Conservation (phyloP, 1,139 yeast genomes). For the Zygosaccharomyces pseudobailii region DNA sequence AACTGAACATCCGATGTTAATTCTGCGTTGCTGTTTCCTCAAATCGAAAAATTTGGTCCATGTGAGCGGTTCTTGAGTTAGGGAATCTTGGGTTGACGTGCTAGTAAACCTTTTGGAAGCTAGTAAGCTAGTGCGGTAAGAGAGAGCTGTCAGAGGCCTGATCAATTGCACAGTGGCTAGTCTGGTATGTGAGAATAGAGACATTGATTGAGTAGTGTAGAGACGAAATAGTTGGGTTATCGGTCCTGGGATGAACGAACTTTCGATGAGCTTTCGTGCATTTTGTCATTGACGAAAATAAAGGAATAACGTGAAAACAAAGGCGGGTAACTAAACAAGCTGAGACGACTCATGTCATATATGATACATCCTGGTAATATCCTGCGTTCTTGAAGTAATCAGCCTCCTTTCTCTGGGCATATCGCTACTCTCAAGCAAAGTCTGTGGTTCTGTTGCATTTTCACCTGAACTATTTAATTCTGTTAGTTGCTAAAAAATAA, state of each 20-base stretch:
- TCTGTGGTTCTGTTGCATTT: too few relatives aligned
- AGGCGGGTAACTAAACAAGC: too few relatives aligned
- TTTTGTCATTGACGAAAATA: background rate
- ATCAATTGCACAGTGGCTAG: background rate
- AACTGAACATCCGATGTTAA: constrained; percentile 63
- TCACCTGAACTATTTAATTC: too few relatives aligned
- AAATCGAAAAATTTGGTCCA: constrained; percentile 81
- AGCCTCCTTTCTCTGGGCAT: too few relatives aligned
- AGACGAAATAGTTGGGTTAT: background rate
- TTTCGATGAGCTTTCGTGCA: background rate
- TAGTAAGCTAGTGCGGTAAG: background rate
- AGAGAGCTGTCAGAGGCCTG: background rate
- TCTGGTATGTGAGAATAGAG: background rate
- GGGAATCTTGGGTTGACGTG: background rate
- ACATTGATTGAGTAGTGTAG: background rate
- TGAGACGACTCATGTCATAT: too few relatives aligned
- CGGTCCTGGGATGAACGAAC: background rate
- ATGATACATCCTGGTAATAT: too few relatives aligned
- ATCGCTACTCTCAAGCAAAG: too few relatives aligned
- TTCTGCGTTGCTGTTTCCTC: constrained; percentile 68
- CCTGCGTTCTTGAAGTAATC: too few relatives aligned
- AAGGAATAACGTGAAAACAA: background rate
- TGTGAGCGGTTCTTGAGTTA: constrained; percentile 16
- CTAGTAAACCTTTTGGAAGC: constrained; percentile 1
- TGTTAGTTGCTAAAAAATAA: too few relatives aligned